Evolutionary conservation across 179 eudicot genomes (phyloP).

Genomic region (Silene vulgaris): DNA sequence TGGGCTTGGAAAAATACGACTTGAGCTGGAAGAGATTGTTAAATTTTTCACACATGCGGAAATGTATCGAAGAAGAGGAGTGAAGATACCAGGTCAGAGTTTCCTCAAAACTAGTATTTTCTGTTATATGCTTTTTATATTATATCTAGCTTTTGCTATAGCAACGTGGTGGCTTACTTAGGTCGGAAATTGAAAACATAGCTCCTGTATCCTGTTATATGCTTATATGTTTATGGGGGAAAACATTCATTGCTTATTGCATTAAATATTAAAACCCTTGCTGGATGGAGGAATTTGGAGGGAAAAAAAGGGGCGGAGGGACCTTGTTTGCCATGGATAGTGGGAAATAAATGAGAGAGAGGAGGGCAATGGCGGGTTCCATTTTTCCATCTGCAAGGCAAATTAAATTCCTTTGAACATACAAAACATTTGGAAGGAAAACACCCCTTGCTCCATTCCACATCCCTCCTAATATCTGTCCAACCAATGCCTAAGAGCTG

Average conservation of each 20-base stretch:
- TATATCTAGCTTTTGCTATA: neutral
- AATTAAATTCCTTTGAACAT: too few species aligned
- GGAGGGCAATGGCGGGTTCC: neutral
- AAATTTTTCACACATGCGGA: slow-evolving; percentile 95
- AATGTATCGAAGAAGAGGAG: slow-evolving; percentile 86
- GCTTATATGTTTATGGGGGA: neutral
- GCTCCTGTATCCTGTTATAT: neutral
- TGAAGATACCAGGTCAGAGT: slow-evolving; percentile 74
- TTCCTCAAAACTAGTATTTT: slow-evolving; percentile 8
- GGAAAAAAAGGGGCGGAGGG: neutral
- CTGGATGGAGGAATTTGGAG: neutral
- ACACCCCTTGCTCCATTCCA: too few species aligned
- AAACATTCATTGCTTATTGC: neutral
- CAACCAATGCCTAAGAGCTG: too few species aligned
- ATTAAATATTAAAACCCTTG: neutral
- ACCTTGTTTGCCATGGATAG: neutral
- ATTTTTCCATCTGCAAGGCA: neutral
- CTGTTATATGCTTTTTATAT: neutral
- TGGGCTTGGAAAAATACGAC: slow-evolving; percentile 86
- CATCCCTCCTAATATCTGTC: too few species aligned
- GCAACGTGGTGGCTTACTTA: neutral
- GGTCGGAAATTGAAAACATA: neutral
- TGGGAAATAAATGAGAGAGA: neutral
- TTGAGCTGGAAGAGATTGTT: slow-evolving; percentile 94
- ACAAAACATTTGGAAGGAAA: too few species aligned